Evolutionary conservation across 306 rosid species (phyloP), one percentile per base, ranked within the genome.

Genomic region (Sesbania bispinosa): DNA sequence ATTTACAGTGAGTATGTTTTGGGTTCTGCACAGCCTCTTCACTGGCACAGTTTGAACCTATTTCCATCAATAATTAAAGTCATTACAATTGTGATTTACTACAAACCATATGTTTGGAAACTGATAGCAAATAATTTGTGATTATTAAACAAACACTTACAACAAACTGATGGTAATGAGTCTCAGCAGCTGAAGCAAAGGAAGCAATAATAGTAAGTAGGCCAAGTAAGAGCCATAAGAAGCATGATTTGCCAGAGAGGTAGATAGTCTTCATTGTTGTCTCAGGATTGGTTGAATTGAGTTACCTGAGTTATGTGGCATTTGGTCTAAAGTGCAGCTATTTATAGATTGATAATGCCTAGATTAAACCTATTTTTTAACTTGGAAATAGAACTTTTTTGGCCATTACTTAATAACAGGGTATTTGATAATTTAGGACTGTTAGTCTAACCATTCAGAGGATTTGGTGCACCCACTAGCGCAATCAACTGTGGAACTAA

Each of bases 391-490:
- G 8, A 19, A 8, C 11, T 73, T 33, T 45, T 67, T 26, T 65
- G 50, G 68, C 21, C 45, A 81, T 86, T 85, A 70, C 88, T 84
- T 81, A 50, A 77, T 48, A 82, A 69, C 54, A 60, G 57, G n/a
- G 41, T 46, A 24, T 63, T 47, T 54, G 26, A 81, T 77, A 73
- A 47, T 71, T 50, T 38, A 76, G 33, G 62, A 63, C 14, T n/a
- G 35, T 75, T 72, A 72, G 92, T 79, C 81, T 69, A 87, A 82
- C 92, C 78, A 61, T 15, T 71, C 80, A 67, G 81, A 74, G 84
- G 73, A 88, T 88, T 93, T 85, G 97, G 89, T 90, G 86, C 92
- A 93, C 90, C 97, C 89, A 90, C 92, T 89, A 19, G 67, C 65
- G 61, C 77, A 73, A 61, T 74, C 75, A 66, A 9, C 70, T 58